Base-by-base conservation (phyloP, 768 basidiomycete species). In the Pholiota microspora region DNA sequence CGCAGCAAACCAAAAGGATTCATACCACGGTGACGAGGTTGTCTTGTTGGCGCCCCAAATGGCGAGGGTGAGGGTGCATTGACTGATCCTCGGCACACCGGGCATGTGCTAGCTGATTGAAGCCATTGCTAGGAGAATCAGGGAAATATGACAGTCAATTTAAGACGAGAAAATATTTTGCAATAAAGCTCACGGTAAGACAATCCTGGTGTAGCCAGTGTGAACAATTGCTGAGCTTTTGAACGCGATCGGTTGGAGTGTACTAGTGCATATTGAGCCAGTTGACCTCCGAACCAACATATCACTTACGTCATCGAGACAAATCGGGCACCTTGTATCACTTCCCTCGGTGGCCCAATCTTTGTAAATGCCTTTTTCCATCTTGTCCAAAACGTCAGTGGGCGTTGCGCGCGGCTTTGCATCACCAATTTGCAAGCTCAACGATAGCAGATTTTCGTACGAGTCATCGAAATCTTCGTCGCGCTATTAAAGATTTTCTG, bases 131-230 rank as follows among this genome's bases (percentile, higher is more conserved):
- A 59, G 31, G 49, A 53, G 45, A 23, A 47, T 34, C 56, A 59
- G 46, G n/a, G 23, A n/a, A 25, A 38, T 2, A 35, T 32, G 40
- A 32, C 4, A 18, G n/a, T 6, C 6, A 31, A 12, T 31, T 12
- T 31, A 12, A 31, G 32, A 50, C 4, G 21, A 42, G 53, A 13
- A 15, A 21, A 18, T 13, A 35, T 55, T 31, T 31, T 31, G 6
- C 7, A 31, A 49, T 25, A 7, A 28, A 35, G 68, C 80, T n/a
- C 49, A 89, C 89, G 74, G 86, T 77, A 24, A 93, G 67, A 72
- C 91, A 93, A 16, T 74, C 77, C 63, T 84, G 82, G 67, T 93
- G 91, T 59, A 92, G 69, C 89, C 89, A 93, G 68, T 93, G 91
- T 1, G 82, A 69, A 58, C 91, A 93, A 49, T 84, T 83, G 23